Evolutionary conservation across 441 rosid genomes (phyloP), one percentile per base, ranked within the genome.

Genomic region (Euphorbia celastroides): DNA sequence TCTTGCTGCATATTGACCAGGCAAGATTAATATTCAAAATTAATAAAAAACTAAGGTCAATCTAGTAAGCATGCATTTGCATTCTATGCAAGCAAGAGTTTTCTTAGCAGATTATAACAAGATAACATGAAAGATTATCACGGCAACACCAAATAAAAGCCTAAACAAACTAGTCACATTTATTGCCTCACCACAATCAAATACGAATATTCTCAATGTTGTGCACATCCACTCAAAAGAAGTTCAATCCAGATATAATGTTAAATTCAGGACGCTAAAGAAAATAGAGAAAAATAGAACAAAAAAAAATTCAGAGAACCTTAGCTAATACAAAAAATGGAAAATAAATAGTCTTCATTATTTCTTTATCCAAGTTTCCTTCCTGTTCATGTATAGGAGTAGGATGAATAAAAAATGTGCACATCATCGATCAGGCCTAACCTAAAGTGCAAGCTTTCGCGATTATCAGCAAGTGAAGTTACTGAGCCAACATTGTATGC

Each of bases 1-100:
- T 94, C 99, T 91, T 91, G 96, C 97, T 89, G 90, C 88, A 77
- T 66, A 64, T 68, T 62, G 56, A 70, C 44, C 56, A 73, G 12
- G 19, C 62, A 19, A 59, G 48, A 68, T 42, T 50, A 60, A 70
- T 28, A 73, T 57, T 57, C 54, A 44, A 51, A 41, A 59, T 27
- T 66, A 44, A 44, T 64, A 66, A 51, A 41, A 46, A 54, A 67
- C 56, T 67, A 34, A 11, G 57, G 58, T 22, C 36, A 25, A 23
- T 34, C 16, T 57, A 14, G 57, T 27, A 56, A 62, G 22, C 31
- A 22, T 13, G 16, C 42, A 26, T n/a, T 13, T 19, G 26, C 10
- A 10, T 7, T 26, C 36, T 7, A 34, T 22, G 57, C 44, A 26
- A 23, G 42, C 57, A 66, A 14, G 54, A 26, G 67, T 51, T 42